These are phyloP conservation scores for Blumeriella jaapii DNA, from an alignment of 2,329 filamentous ascomycete species.

Conservation along the genomic window DNA sequence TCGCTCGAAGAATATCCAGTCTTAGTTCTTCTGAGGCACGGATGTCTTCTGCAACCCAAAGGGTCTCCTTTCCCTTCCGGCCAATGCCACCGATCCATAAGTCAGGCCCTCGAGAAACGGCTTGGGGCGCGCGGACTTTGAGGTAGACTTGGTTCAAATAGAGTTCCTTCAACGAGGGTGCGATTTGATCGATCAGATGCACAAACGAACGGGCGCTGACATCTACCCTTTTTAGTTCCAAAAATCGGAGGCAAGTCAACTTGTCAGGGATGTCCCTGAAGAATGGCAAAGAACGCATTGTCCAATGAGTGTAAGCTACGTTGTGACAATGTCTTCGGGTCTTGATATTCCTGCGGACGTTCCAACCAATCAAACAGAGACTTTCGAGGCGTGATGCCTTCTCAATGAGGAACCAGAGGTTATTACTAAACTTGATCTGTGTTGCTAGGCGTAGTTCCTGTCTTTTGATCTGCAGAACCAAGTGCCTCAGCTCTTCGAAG, in stretches of 20 bases:
- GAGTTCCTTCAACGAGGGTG: constrained; percentile 24
- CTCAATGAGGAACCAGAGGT: constrained; percentile 39
- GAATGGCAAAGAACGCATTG: constrained; percentile 25
- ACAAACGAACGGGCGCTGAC: constrained; percentile 20
- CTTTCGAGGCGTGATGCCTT: constrained; percentile 35
- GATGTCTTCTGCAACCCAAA: constrained; percentile 24
- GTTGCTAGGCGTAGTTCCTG: constrained; percentile 30
- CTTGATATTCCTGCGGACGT: constrained; percentile 17
- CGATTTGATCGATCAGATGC: constrained; percentile 19
- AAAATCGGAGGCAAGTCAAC: constrained; percentile 16
- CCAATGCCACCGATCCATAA: constrained; percentile 24
- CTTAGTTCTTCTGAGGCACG: constrained; percentile 19
- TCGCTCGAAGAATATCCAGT: constrained; percentile 23
- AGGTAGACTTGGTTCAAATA: constrained; percentile 27
- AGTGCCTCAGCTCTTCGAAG: constrained; percentile 32
- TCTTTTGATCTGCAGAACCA: constrained; percentile 37
- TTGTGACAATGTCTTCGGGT: constrained; percentile 14
- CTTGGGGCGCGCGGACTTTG: constrained; percentile 18
- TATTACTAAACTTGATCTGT: constrained; percentile 32
- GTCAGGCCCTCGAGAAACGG: constrained; percentile 10
- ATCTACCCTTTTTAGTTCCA: constrained; percentile 27
- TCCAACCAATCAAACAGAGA: constrained; percentile 36
- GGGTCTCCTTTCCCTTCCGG: constrained; percentile 9
- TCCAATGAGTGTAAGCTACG: constrained; percentile 17
- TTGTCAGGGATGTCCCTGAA: constrained; percentile 6